phyloP scores from a whole-genome alignment of 2,329 filamentous ascomycete species.

The Beauveria bassiana region DNA sequence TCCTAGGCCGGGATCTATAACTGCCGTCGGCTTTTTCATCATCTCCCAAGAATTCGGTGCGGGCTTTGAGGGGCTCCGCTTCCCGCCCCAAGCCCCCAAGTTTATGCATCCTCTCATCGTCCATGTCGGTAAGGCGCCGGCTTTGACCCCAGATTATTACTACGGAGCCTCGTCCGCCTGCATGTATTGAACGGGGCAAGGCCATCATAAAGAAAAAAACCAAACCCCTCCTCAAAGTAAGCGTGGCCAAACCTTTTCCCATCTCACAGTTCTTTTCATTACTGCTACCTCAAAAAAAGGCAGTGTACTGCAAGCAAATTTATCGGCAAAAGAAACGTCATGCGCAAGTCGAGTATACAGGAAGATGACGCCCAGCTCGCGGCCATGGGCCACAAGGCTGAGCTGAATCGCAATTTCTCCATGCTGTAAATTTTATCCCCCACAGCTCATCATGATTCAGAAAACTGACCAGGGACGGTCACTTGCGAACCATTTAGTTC shows the following conservation, averaged over 20 bases:
- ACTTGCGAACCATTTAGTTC: slow-evolving; percentile 9
- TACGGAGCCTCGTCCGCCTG: too few species aligned
- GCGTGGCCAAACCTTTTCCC: background rate
- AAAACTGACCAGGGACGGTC: background rate
- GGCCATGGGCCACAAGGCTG: slow-evolving; percentile 19
- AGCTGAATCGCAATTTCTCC: slow-evolving; percentile 20
- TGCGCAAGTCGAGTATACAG: slow-evolving; percentile 14
- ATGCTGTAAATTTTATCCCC: slow-evolving; percentile 14
- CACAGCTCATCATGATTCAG: background rate
- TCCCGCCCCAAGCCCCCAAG: too few species aligned
- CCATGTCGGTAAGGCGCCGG: background rate
- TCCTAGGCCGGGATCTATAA: too few species aligned
- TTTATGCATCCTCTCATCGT: too few species aligned
- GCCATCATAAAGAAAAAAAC: background rate
- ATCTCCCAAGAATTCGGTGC: too few species aligned
- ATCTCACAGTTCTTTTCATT: background rate
- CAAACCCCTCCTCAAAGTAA: background rate
- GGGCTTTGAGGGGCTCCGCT: too few species aligned
- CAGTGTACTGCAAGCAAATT: background rate
- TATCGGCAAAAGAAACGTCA: background rate
- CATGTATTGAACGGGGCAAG: background rate
- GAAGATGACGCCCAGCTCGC: slow-evolving; percentile 20
- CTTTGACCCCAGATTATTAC: background rate
- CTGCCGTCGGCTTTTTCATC: too few species aligned
- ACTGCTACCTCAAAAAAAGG: background rate